Conservation (phyloP, 2,329 filamentous ascomycete species). For the Nemania abortiva region DNA sequence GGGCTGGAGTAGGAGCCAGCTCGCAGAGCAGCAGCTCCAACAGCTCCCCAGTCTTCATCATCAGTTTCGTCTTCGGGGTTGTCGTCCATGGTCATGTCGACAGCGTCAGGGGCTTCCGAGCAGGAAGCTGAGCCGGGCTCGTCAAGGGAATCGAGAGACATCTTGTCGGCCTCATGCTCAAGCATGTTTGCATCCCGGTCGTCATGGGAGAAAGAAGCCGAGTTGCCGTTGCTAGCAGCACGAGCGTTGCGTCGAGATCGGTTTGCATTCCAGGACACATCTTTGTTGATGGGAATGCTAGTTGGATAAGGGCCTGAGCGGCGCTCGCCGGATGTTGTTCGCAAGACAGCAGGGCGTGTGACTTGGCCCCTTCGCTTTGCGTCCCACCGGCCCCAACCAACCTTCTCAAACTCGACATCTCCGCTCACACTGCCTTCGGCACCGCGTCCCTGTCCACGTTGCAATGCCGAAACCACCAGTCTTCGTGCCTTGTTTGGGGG, state of each 20-base stretch:
- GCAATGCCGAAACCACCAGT: conserved; percentile 90
- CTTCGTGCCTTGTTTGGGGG: conserved; percentile 90
- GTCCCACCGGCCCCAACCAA: conserved; percentile 97
- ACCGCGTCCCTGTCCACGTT: conserved; percentile 71
- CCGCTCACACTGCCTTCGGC: conserved; percentile 71
- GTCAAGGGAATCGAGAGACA: conserved; percentile 83
- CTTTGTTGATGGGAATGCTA: conserved; percentile 69
- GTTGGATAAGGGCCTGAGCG: conserved; percentile 58
- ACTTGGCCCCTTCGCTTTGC: conserved; percentile 79
- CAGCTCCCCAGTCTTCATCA: conserved; percentile 94
- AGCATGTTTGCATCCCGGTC: conserved; percentile 75
- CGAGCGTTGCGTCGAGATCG: conserved; percentile 63
- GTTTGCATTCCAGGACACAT: conserved; percentile 58
- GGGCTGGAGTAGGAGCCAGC: conserved; percentile 71
- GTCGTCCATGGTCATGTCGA: conserved; percentile 74
- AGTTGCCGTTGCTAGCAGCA: conserved; percentile 75
- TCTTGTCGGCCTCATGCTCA: conserved; percentile 91
- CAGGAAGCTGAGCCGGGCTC: conserved; percentile 78
- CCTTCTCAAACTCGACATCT: conserved; percentile 90
- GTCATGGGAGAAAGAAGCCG: conserved; percentile 80
- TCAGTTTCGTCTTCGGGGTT: conserved; percentile 90
- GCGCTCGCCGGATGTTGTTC: conserved; percentile 57
- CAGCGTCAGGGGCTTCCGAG: conserved; percentile 75
- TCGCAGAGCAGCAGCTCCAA: conserved; percentile 87
- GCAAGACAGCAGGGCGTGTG: conserved; percentile 57